These are phyloP conservation scores for Waltergamsia citrina DNA, from an alignment of 2,329 filamentous ascomycete species.

Conservation along the genomic window DNA sequence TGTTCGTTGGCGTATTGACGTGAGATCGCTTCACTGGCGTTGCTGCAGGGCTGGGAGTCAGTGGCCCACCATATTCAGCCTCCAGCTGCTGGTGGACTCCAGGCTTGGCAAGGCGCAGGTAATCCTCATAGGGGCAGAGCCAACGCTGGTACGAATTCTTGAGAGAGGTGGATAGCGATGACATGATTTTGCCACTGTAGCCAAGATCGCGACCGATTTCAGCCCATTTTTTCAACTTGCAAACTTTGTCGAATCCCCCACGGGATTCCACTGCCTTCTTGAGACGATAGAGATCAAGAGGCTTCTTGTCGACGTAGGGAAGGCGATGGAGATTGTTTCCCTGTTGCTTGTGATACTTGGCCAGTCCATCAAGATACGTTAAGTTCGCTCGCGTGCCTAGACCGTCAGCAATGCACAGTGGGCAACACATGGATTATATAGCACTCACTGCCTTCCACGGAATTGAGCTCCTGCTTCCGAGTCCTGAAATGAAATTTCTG, in stretches of 20 bases:
- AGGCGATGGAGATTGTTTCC: slow-evolving; percentile 89
- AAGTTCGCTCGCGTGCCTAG: slow-evolving; percentile 87
- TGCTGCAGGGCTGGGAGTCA: slow-evolving; percentile 64
- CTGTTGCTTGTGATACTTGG: slow-evolving; percentile 95
- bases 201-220: slow-evolving; percentile 94
- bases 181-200: slow-evolving; percentile 99
- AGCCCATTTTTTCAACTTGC: slow-evolving; percentile 97
- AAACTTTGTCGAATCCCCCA: slow-evolving; percentile 92
- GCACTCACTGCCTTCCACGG: slow-evolving; percentile 89
- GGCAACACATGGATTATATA: not conserved
- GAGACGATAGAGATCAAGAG: slow-evolving; percentile 86
- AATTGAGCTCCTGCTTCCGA: slow-evolving; percentile 92
- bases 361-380: slow-evolving; percentile 88
- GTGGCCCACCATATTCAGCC: slow-evolving; percentile 82
- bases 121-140: slow-evolving; percentile 95
- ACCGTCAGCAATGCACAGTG: not conserved
- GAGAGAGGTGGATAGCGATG: slow-evolving; percentile 88
- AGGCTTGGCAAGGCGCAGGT: slow-evolving; percentile 80
- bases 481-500: slow-evolving; percentile 96
- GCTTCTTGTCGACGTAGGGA: slow-evolving; percentile 95
- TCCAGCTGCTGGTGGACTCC: slow-evolving; percentile 95
- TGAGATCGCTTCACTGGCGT: slow-evolving; percentile 61
- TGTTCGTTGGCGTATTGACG: slow-evolving; percentile 48
- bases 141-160: slow-evolving; percentile 98
- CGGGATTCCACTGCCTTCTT: slow-evolving; percentile 95